Conservation (phyloP, 257 asterid genomes). For the Solanum microdontum region DNA sequence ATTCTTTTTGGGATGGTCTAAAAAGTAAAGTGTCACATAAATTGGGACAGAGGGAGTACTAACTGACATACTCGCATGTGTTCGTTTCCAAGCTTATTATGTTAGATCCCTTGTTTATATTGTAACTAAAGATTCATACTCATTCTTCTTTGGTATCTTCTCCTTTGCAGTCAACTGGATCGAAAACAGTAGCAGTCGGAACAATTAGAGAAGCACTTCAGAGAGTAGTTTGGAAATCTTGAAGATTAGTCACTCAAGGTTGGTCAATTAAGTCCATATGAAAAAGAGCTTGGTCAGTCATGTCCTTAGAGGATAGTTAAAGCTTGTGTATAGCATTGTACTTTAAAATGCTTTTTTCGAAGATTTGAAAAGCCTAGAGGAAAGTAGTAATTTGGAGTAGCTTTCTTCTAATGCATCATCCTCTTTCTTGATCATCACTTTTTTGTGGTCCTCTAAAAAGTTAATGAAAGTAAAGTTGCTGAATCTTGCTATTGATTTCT, state of each 20-base stretch:
- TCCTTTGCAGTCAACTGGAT: constrained; percentile 58
- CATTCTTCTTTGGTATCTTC: not conserved
- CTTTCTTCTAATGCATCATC: not conserved
- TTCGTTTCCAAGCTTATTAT: not conserved
- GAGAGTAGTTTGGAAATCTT: constrained; percentile 28
- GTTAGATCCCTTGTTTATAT: not conserved
- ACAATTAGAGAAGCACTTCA: constrained; percentile 57
- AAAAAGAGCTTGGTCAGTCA: not conserved
- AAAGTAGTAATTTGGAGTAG: not conserved
- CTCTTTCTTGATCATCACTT: not conserved
- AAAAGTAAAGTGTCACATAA: not conserved
- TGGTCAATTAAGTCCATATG: not conserved
- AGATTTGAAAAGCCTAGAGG: not conserved
- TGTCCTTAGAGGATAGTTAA: not conserved
- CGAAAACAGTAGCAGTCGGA: constrained; percentile 41
- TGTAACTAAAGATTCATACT: not conserved
- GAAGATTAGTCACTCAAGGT: not conserved
- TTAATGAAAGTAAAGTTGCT: not conserved
- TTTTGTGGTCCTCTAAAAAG: not conserved
- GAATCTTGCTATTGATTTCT: not conserved
- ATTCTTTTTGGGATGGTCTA: not conserved
- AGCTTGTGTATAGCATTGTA: not conserved
- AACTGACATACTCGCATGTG: not conserved
- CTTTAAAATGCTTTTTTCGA: not conserved
- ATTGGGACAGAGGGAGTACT: not conserved